These are phyloP conservation scores for Ceratobasidium sp. DNA, from an alignment of 1,284 basidiomycete species.

Conservation along the genomic window DNA sequence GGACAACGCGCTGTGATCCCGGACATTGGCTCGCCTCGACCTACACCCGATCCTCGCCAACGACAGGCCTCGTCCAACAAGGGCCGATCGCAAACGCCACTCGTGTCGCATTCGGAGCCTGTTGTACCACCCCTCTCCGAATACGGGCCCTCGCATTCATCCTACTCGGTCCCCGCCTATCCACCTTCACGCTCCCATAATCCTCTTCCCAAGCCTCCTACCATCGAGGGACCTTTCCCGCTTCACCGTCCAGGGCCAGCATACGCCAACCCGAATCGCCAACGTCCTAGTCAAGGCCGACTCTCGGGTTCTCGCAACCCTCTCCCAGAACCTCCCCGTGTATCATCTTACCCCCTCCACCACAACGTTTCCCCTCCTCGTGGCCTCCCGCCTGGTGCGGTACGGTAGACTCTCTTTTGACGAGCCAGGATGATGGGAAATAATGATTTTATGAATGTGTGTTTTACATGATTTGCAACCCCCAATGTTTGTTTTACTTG, in stretches of 20 bases:
- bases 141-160: constrained; percentile 7
- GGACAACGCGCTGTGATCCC: constrained; percentile 35
- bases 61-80: constrained; percentile 11
- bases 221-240: constrained; percentile 22
- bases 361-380: constrained; percentile 41
- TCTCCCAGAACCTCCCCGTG: constrained; percentile 39
- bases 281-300: background rate
- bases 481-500: constrained; percentile 29
- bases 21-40: constrained; percentile 18
- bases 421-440: constrained; percentile 36
- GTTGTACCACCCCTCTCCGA: constrained; percentile 5
- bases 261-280: constrained; percentile 28
- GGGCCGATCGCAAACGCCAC: constrained; percentile 11
- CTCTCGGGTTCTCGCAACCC: constrained; percentile 24
- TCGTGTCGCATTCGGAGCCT: constrained; percentile 7
- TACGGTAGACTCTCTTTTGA: constrained; percentile 22
- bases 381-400: constrained; percentile 39
- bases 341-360: constrained; percentile 37
- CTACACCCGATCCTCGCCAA: constrained; percentile 28
- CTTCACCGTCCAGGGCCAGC: constrained; percentile 19
- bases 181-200: constrained; percentile 27
- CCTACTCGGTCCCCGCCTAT: constrained; percentile 9
- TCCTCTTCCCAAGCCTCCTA: constrained; percentile 27
- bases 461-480: background rate
- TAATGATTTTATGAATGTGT: constrained; percentile 35